These are phyloP conservation scores for Secale cereale DNA, from an alignment of 176 grass and related monocot species.

Conservation along the genomic window DNA sequence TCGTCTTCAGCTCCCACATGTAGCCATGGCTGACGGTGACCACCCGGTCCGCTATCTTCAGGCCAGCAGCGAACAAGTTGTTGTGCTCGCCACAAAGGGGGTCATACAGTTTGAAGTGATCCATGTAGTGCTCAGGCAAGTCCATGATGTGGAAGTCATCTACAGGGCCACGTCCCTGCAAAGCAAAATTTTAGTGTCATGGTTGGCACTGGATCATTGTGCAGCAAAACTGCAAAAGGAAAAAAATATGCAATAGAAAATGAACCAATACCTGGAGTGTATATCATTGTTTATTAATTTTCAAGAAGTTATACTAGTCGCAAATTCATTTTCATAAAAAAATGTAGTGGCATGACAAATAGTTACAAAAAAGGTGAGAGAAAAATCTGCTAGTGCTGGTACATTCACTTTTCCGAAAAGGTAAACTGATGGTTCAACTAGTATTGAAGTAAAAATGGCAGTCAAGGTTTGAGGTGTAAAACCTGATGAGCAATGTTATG, in stretches of 20 bases:
- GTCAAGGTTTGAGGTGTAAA: constrained; percentile 10
- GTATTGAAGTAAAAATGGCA: background rate
- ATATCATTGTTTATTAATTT: background rate
- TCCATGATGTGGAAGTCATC: constrained; percentile 55
- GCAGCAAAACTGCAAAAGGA: background rate
- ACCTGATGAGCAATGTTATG: constrained; percentile 99
- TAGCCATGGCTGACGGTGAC: constrained; percentile 84
- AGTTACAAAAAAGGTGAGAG: background rate
- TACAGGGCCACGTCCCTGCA: constrained; percentile 78
- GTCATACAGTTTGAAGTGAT: constrained; percentile 69
- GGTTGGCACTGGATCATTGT: background rate
- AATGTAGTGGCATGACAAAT: background rate
- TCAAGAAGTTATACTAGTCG: background rate
- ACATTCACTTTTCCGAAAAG: background rate
- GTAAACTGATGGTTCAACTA: background rate
- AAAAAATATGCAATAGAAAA: background rate
- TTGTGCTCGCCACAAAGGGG: constrained; percentile 67
- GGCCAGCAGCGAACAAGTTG: constrained; percentile 78
- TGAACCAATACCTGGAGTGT: background rate
- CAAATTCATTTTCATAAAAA: background rate
- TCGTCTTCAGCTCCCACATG: constrained; percentile 82
- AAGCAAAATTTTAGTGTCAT: background rate
- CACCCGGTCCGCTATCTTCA: constrained; percentile 73
- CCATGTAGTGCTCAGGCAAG: constrained; percentile 78
- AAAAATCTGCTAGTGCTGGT: too few relatives aligned